A percentile compares a stretch with the other conserved stretches of the same genome.
Conservation (phyloP, 1,139 yeast species). For the Zhuliangozyma parablackwelliae region DNA sequence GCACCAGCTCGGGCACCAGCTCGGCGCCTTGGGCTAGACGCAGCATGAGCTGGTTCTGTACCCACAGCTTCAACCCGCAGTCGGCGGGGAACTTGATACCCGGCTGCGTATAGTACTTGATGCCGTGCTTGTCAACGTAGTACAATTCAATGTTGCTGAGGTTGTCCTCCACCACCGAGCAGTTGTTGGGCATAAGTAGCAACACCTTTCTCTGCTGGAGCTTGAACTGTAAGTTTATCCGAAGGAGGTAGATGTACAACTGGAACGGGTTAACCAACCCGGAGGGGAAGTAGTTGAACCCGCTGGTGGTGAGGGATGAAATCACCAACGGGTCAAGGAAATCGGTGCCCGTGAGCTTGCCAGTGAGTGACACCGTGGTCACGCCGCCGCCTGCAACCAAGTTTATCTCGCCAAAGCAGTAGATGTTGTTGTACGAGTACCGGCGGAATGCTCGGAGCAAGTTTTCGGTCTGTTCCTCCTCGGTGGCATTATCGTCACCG, state of each 20-base stretch:
- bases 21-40: no score
- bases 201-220: conserved; percentile 7
- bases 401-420: conserved; percentile 9
- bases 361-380: conserved; percentile 8
- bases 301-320: conserved; percentile 1
- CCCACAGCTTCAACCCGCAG: conserved; percentile 18
- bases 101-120: conserved; percentile 9
- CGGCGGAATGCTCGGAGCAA: conserved; percentile 2
- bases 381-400: conserved; percentile 3
- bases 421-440: conserved; percentile 7
- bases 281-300: conserved; percentile 10
- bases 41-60: conserved; percentile 2
- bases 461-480: conserved; percentile 1
- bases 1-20: conserved; percentile 1
- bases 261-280: conserved; percentile 11
- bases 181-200: conserved; percentile 7
- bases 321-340: conserved; percentile 16
- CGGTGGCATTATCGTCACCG: not conserved
- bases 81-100: conserved; percentile 17
- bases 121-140: conserved; percentile 14
- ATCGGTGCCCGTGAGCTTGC: conserved; percentile 15
- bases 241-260: conserved; percentile 8
- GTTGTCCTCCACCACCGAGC: conserved; percentile 1
- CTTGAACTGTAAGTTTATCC: conserved; percentile 9
- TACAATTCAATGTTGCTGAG: conserved; percentile 17